These are phyloP conservation scores for Limonium bicolor DNA, from an alignment of 148 eudicot genomes.

Conservation along the genomic window DNA sequence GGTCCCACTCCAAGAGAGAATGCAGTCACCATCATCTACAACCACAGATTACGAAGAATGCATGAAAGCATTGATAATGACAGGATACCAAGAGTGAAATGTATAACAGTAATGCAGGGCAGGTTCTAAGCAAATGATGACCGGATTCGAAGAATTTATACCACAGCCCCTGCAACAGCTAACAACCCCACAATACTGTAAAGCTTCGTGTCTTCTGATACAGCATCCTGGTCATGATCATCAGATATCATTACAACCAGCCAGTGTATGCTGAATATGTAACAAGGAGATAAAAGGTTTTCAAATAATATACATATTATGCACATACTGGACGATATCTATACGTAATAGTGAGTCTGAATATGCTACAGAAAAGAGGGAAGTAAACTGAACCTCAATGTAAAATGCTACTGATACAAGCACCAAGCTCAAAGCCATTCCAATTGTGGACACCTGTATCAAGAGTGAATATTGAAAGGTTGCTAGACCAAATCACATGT, in stretches of 20 bases:
- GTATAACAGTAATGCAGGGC: too few relatives aligned
- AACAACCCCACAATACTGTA: conserved; percentile 28
- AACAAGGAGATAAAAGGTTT: too few relatives aligned
- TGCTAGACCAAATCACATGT: not conserved
- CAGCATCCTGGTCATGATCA: conserved; percentile 19
- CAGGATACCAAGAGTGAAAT: too few relatives aligned
- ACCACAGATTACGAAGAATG: too few relatives aligned
- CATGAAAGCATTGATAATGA: too few relatives aligned
- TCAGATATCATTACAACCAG: conserved; percentile 31
- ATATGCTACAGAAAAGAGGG: not conserved
- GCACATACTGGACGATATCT: too few relatives aligned
- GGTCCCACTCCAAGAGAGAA: conserved; percentile 76
- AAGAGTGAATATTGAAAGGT: too few relatives aligned
- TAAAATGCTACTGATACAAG: conserved; percentile 57
- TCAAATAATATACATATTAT: too few relatives aligned
- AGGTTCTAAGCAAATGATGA: too few relatives aligned
- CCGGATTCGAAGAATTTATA: conserved; percentile 19
- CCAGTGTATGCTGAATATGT: conserved; percentile 2
- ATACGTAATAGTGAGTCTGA: too few relatives aligned
- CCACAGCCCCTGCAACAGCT: conserved; percentile 71
- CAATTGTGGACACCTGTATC: conserved; percentile 5
- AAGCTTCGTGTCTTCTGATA: conserved; percentile 28
- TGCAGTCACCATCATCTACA: conserved; percentile 49
- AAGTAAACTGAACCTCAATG: conserved; percentile 41
- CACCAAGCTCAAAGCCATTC: conserved; percentile 1